These are phyloP conservation scores for Gastrodia elata DNA, from an alignment of 106 monocot genomes.

Conservation along the genomic window DNA sequence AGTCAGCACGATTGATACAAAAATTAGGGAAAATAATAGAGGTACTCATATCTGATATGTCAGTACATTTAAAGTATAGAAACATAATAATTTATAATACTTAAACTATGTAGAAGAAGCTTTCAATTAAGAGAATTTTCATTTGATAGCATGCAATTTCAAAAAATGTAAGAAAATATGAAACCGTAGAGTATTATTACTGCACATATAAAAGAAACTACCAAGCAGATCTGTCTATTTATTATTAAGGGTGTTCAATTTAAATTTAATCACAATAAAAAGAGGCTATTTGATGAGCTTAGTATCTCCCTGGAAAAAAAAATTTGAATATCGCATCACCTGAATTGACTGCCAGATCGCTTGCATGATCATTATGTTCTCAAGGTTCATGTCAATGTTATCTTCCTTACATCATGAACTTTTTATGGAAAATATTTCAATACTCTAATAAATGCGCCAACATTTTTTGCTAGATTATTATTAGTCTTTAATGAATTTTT, in stretches of 20 bases:
- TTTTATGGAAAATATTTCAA: no score
- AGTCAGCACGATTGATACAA: background rate
- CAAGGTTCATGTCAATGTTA: constrained; percentile 33
- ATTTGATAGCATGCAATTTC: background rate
- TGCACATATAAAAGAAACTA: background rate
- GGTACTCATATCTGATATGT: background rate
- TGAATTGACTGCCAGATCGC: constrained; percentile 56
- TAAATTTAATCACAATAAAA: background rate
- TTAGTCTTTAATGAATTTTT: no score
- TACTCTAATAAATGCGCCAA: no score
- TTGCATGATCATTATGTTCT: constrained; percentile 53
- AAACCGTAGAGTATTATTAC: background rate
- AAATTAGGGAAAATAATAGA: background rate
- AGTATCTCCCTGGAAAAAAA: background rate
- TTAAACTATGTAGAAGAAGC: background rate
- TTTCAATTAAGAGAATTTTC: background rate
- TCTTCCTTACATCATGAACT: constrained; percentile 23
- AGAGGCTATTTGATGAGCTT: background rate
- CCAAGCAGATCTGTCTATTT: background rate
- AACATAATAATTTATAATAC: background rate
- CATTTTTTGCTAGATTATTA: no score
- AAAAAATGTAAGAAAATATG: background rate
- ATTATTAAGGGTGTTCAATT: background rate
- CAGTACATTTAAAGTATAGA: constrained; percentile 1
- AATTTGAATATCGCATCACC: constrained; percentile 15